Evolutionary conservation across 805 yeast genomes (phyloP), one percentile per base, ranked within the genome.

Genomic region (Metschnikowia cubensis): DNA sequence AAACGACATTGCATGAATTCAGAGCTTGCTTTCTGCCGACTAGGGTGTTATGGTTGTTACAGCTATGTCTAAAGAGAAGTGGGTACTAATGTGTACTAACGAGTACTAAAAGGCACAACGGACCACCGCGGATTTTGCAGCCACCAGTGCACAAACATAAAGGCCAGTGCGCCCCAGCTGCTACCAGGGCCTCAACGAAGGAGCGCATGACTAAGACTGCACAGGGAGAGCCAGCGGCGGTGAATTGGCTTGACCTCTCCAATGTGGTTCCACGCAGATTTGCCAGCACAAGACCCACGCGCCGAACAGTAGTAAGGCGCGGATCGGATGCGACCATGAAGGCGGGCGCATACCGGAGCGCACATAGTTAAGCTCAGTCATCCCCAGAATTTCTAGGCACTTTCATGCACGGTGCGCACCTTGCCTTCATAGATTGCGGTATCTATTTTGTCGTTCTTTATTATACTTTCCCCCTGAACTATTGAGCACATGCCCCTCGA

Each of bases 401-500:
- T 6, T 21, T 42, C 20, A n/a, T 33, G 45, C 45, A 32, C 18
- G 37, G 14, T 14, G 36, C 45, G 36, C 45, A 33, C 45, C 31
- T 40, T 31, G 6, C 2, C 29, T 11, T 5, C 5, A 14, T 10
- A 14, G n/a, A 21, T 33, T 42, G 45, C 45, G 45, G 20, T 21
- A 11, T 5, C 14, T 7, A 42, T 14, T 39, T 10, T 29, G 25
- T 13, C 36, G 11, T 21, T 42, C 37, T 42, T 21, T 33, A 15
- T 14, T 37, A 36, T 37, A 29, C 20, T 37, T n/a, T 32, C 45
- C 33, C 45, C 20, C 11, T 39, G 5, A 15, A 29, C 32, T 39
- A 39, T 8, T 22, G 33, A 31, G 31, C 15, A 18, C 32, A 49
- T 49, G 52, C 42, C 55, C 7, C 43, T 49, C 39, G 55, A 52